A percentile compares a stretch with the other conserved stretches of the same genome.
phyloP scores from a whole-genome alignment of 2,329 filamentous ascomycete species.

The Botrytis squamosa region DNA sequence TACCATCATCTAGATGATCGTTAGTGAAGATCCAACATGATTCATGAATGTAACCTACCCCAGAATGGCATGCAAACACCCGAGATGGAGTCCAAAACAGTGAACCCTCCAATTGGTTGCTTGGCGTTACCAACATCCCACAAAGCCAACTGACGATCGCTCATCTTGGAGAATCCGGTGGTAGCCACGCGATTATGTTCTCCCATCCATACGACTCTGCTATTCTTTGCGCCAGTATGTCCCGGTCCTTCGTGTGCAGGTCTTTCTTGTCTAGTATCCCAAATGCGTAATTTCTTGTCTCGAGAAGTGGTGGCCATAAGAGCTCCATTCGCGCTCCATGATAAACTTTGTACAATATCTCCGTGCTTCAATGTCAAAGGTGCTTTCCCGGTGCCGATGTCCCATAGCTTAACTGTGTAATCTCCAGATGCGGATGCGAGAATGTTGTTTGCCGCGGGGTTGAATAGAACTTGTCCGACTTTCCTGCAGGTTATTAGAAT shows the following conservation, averaged over 20 bases:
- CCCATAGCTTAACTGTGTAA: constrained; percentile 94
- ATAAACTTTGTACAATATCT: constrained; percentile 92
- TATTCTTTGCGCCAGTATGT: constrained; percentile 95
- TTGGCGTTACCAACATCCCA: constrained; percentile 83
- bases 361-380: constrained; percentile 77
- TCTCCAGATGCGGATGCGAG: constrained; percentile 94
- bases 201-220: constrained; percentile 93
- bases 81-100: constrained; percentile 88
- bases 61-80: constrained; percentile 99
- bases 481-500: constrained; percentile 61
- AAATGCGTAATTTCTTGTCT: constrained; percentile 97
- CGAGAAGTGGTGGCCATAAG: constrained; percentile 89
- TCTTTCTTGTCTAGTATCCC: constrained; percentile 93
- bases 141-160: constrained; percentile 89
- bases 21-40: constrained; percentile 32
- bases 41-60: constrained; percentile 52
- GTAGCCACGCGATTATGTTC: constrained; percentile 95
- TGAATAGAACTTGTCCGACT: constrained; percentile 96
- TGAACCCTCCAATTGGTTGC: constrained; percentile 87
- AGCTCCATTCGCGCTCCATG: constrained; percentile 88
- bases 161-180: constrained; percentile 97
- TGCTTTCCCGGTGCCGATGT: constrained; percentile 74
- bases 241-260: constrained; percentile 80
- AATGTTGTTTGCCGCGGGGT: constrained; percentile 92
- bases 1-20: constrained; percentile 68